phyloP scores from a whole-genome alignment of 83 land plant species.

The Picea engelmannii region DNA sequence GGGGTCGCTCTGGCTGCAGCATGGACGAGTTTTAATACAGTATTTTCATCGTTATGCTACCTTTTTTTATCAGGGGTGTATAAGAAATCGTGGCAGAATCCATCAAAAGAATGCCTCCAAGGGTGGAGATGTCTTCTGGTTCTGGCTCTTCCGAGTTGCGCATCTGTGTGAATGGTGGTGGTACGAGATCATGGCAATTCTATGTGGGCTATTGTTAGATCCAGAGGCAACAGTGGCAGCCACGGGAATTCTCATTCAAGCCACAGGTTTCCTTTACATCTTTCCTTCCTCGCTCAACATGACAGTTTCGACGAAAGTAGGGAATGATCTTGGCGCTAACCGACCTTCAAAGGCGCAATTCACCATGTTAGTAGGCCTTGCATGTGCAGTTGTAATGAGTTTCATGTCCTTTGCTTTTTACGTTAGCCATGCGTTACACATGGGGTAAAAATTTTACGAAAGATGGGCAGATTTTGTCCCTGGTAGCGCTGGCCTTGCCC shows the following conservation, averaged over 20 bases:
- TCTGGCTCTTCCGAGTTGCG: too few relatives aligned
- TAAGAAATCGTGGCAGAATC: constrained; percentile 22
- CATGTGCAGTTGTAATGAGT: too few relatives aligned
- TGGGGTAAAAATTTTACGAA: constrained; percentile 31
- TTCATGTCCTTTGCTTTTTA: constrained; percentile 26
- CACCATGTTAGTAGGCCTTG: too few relatives aligned
- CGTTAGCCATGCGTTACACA: constrained; percentile 18
- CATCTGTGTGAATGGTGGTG: too few relatives aligned
- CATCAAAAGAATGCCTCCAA: constrained; percentile 18
- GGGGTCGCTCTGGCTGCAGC: constrained; percentile 31
- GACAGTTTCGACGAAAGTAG: background rate
- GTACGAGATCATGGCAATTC: too few relatives aligned
- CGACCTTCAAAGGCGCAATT: constrained; percentile 1
- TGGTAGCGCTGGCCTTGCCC: constrained; percentile 26
- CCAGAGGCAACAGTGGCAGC: too few relatives aligned
- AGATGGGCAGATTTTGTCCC: background rate
- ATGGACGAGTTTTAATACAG: constrained; percentile 28
- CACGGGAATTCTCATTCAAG: constrained; percentile 7
- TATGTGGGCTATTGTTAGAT: too few relatives aligned
- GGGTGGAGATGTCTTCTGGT: constrained; percentile 20
- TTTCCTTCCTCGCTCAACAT: constrained; percentile 16
- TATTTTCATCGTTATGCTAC: constrained; percentile 21
- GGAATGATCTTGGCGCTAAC: constrained; percentile 36
- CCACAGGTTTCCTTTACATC: constrained; percentile 35
- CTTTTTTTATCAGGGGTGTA: constrained; percentile 22